Evolutionary conservation across 768 basidiomycete species (phyloP).

Genomic region (Cystofilobasidium capitatum): DNA sequence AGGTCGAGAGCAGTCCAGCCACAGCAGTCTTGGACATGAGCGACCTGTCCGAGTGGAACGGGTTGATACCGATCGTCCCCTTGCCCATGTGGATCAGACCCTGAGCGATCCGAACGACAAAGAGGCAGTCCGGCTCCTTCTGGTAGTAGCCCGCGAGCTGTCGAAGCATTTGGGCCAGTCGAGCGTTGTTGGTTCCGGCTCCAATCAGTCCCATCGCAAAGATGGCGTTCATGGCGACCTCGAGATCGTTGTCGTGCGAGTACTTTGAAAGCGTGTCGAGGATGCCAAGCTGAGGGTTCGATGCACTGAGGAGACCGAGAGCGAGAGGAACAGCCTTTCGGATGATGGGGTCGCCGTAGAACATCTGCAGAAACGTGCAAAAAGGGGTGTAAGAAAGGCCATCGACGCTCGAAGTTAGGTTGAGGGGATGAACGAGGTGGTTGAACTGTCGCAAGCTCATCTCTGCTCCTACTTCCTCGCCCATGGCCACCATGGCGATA

Average conservation of each 20-base stretch:
- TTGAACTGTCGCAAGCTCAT: constrained; percentile 98
- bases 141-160: constrained; percentile 96
- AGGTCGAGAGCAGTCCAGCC: constrained; percentile 74
- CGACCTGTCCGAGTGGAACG: constrained; percentile 85
- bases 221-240: constrained; percentile 91
- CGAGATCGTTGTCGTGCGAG: constrained; percentile 96
- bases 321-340: constrained; percentile 89
- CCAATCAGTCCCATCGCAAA: constrained; percentile 98
- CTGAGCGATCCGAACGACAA: constrained; percentile 82
- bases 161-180: constrained; percentile 92
- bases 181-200: constrained; percentile 97
- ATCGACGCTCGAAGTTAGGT: not conserved
- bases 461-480: constrained; percentile 92
- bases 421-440: constrained; percentile 59
- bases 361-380: constrained; percentile 57
- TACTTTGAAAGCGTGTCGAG: constrained; percentile 97
- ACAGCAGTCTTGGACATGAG: constrained; percentile 83
- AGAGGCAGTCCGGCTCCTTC: constrained; percentile 92
- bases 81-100: constrained; percentile 99
- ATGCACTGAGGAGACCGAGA: constrained; percentile 85
- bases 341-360: constrained; percentile 87
- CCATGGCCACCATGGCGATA: constrained; percentile 91
- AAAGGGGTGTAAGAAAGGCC: not conserved
- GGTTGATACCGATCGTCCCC: constrained; percentile 91
- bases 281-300: constrained; percentile 87